Percentiles rank a stretch among this genome's conserved stretches.
These are phyloP conservation scores for Neurospora tetrasperma DNA, from an alignment of 495 filamentous ascomycete species.

Conservation along the genomic window DNA sequence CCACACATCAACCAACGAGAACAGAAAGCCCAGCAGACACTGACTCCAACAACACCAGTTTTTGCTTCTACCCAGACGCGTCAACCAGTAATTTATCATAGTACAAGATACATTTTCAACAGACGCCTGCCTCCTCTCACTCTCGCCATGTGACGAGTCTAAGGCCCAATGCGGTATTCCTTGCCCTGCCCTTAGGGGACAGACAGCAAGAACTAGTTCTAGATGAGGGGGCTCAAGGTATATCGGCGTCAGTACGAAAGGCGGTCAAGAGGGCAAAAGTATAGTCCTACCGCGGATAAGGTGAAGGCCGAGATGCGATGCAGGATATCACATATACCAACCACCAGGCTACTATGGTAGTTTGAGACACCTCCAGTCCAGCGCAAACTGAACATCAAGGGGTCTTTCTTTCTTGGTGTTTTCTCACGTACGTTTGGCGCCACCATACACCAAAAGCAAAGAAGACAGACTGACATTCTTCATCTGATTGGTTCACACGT, in stretches of 20 bases:
- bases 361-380: background rate
- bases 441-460: slow-evolving; percentile 46
- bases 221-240: slow-evolving; percentile 12
- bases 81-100: background rate
- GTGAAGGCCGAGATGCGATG: slow-evolving; percentile 16
- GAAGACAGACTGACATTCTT: slow-evolving; percentile 31
- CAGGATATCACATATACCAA: slow-evolving; percentile 19
- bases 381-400: slow-evolving; percentile 23
- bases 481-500: slow-evolving; percentile 35
- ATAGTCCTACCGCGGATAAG: slow-evolving; percentile 25
- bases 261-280: slow-evolving; percentile 13
- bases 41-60: background rate
- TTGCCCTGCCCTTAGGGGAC: slow-evolving; percentile 25
- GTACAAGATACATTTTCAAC: background rate
- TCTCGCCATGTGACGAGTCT: background rate
- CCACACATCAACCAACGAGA: background rate
- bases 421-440: slow-evolving; percentile 15
- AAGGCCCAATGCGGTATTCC: slow-evolving; percentile 34
- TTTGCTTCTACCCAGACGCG: background rate
- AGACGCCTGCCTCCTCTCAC: background rate
- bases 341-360: background rate
- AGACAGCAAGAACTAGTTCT: slow-evolving; percentile 30
- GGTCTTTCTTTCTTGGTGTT: background rate
- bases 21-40: background rate
- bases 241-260: slow-evolving; percentile 9